Conservation (phyloP, 805 yeast species). For the Starmerella apis region DNA sequence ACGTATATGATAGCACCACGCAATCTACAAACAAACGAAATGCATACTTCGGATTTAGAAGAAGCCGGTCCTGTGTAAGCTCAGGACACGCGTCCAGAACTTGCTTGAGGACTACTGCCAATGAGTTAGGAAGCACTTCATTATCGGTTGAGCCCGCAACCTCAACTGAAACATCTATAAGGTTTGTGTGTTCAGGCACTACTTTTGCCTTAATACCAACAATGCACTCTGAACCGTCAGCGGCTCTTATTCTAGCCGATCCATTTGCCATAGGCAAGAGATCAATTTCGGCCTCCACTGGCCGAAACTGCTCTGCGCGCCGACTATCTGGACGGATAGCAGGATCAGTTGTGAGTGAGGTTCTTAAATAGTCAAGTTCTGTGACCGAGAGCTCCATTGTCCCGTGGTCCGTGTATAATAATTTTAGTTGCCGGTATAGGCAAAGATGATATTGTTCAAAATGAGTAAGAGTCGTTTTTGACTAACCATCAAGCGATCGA, state of each 20-base stretch:
- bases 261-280: constrained; percentile 86
- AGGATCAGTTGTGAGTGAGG: constrained; percentile 51
- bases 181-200: constrained; percentile 35
- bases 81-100: constrained; percentile 35
- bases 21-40: constrained; percentile 73
- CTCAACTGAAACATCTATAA: constrained; percentile 69
- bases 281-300: constrained; percentile 69
- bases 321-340: constrained; percentile 83
- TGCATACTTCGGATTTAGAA: constrained; percentile 60
- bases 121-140: constrained; percentile 52
- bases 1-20: constrained; percentile 60
- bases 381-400: constrained; percentile 33
- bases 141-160: constrained; percentile 62
- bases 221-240: constrained; percentile 89
- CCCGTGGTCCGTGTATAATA: neutral
- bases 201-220: constrained; percentile 85
- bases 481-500: too few species aligned
- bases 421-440: too few species aligned
- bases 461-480: neutral
- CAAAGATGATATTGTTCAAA: too few species aligned
- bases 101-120: constrained; percentile 52
- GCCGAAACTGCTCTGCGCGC: constrained; percentile 61
- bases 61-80: constrained; percentile 32
- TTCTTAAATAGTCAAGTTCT: constrained; percentile 50
- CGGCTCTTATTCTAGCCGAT: constrained; percentile 71